Evolutionary conservation across 2,329 filamentous ascomycete genomes (phyloP), one percentile per base, ranked within the genome.

Genomic region (Penicillium aurantiogriseum): DNA sequence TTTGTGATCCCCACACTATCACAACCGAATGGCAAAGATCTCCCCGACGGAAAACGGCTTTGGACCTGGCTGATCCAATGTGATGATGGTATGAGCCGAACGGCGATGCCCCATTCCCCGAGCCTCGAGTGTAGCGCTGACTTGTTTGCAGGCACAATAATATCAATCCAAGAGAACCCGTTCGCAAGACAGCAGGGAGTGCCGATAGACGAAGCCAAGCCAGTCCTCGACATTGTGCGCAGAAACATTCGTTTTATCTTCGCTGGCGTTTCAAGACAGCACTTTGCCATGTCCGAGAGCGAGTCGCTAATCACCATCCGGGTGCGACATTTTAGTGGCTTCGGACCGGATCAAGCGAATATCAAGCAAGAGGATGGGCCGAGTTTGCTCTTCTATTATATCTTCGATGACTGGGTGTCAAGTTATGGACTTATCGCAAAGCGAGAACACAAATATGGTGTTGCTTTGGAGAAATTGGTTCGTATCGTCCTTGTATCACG

Each of bases 11-110:
- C 80, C 83, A 59, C 84, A 76, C 66, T 76, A 65, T 59, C 74
- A 27, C 71, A 75, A 43, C 63, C 60, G 3, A 70, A 73, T 49
- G 68, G 65, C 6, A 64, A 61, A 40, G 69, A 66, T 35, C 59
- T 79, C 9, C 82, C 81, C 6, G 73, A 80, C 47, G 81, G 81
- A 27, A 81, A 77, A 59, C 73, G 85, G 25, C 72, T 87, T 8
- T 92, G 88, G 87, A 87, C 86, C 21, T 92, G 88, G 89, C 78
- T 91, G 5, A 75, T 89, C 4, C 72, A 91, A 9, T 89, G 85
- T 62, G 80, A 86, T 63, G 87, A 91, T 67, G 80, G 83, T 83
- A 76, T 8, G 77, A 44, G 31, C 21, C 13, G 17, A 19, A n/a
- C 10, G 17, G 33, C 2, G 38, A 31, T 23, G 44, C 4, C 15